Percentiles rank a stretch among this genome's conserved stretches.
Evolutionary conservation across 352 stramenopile genomes (phyloP).

Genomic region (Pythium phragmitis): DNA sequence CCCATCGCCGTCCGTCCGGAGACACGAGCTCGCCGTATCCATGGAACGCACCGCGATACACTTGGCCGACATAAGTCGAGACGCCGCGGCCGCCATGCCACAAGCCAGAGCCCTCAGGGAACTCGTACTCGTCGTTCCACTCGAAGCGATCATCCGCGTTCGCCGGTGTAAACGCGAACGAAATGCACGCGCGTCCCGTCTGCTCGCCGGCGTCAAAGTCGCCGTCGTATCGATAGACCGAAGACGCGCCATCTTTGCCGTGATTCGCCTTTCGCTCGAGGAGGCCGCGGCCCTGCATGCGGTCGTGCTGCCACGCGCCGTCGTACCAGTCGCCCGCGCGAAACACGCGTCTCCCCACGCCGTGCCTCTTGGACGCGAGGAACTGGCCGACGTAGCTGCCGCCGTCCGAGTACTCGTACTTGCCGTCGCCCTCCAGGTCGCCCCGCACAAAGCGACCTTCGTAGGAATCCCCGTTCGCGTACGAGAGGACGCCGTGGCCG

Average conservation of each 20-base stretch:
- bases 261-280: conserved; percentile 27
- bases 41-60: conserved; percentile 65
- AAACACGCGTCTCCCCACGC: conserved; percentile 48
- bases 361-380: conserved; percentile 46
- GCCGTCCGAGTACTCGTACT: conserved; percentile 45
- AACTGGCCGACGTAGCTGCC: conserved; percentile 61
- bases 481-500: conserved; percentile 56
- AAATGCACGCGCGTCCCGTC: conserved; percentile 43
- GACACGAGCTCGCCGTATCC: conserved; percentile 50
- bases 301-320: conserved; percentile 53
- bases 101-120: conserved; percentile 48
- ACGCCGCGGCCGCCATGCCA: conserved; percentile 58
- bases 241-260: neutral
- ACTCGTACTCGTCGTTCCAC: conserved; percentile 66
- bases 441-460: conserved; percentile 57
- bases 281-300: conserved; percentile 56
- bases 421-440: conserved; percentile 46
- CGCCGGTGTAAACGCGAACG: conserved; percentile 38
- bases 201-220: conserved; percentile 45
- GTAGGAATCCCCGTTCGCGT: conserved; percentile 67
- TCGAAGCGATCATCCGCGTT: conserved; percentile 31
- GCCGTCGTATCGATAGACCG: conserved; percentile 44
- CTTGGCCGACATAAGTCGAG: conserved; percentile 51
- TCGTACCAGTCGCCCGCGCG: conserved; percentile 51
- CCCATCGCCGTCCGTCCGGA: conserved; percentile 56